Conservation (phyloP, 768 basidiomycete species). For the Leccinum sublutescens region DNA sequence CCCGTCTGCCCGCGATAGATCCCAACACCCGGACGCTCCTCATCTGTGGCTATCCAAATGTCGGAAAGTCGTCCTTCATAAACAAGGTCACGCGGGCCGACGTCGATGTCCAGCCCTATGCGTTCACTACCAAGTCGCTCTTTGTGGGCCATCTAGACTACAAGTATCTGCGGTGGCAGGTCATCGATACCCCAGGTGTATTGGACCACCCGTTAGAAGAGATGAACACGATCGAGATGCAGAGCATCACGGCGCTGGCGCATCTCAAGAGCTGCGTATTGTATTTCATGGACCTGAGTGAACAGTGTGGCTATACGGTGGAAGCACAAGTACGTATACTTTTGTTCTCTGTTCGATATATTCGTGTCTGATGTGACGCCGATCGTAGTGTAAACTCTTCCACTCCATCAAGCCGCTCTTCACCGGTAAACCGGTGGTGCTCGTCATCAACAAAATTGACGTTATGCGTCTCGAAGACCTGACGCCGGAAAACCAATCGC, state of each 20-base stretch:
- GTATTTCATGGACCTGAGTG: slow-evolving; percentile 99
- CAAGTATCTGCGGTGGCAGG: slow-evolving; percentile 99
- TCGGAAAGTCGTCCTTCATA: slow-evolving; percentile 98
- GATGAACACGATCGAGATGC: slow-evolving; percentile 99
- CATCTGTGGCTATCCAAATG: slow-evolving; percentile 98
- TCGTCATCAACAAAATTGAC: slow-evolving; percentile 98
- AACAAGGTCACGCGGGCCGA: slow-evolving; percentile 99
- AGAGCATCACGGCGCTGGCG: slow-evolving; percentile 96
- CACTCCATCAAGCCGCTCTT: slow-evolving; percentile 99
- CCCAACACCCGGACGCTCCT: slow-evolving; percentile 97
- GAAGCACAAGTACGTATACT: slow-evolving; percentile 79
- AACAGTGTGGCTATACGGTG: slow-evolving; percentile 96
- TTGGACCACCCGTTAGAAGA: slow-evolving; percentile 98
- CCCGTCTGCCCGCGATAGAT: slow-evolving; percentile 96
- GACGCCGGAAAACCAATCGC: slow-evolving; percentile 64
- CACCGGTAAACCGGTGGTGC: slow-evolving; percentile 84
- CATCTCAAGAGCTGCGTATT: slow-evolving; percentile 92
- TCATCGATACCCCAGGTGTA: slow-evolving; percentile 98
- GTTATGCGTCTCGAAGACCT: slow-evolving; percentile 87
- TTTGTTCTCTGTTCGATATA: not conserved
- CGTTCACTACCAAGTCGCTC: slow-evolving; percentile 98
- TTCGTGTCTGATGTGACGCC: not conserved
- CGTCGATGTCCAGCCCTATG: slow-evolving; percentile 99
- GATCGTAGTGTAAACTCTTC: slow-evolving; percentile 90
- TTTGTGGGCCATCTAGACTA: slow-evolving; percentile 99